Evolutionary conservation across 2,329 filamentous ascomycete genomes (phyloP).

Genomic region (Scytalidium sp.): DNA sequence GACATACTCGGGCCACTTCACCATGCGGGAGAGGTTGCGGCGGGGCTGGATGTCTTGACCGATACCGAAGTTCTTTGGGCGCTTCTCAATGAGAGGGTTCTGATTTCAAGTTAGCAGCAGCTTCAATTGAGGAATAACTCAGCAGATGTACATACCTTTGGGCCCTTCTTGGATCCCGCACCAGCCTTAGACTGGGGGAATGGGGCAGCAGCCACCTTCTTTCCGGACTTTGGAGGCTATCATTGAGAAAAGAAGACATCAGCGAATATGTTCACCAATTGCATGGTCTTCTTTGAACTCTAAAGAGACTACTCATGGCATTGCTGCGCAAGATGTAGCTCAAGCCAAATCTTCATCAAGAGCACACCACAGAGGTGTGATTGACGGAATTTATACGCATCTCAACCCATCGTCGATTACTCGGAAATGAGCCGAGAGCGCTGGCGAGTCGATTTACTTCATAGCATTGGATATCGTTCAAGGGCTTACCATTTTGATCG

Average conservation of each 20-base stretch:
- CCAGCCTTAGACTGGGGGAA: slow-evolving; percentile 93
- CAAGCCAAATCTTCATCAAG: slow-evolving; percentile 63
- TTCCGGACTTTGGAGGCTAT: slow-evolving; percentile 97
- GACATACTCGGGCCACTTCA: slow-evolving; percentile 99
- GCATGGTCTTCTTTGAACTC: slow-evolving; percentile 83
- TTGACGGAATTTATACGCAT: slow-evolving; percentile 25
- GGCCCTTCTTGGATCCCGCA: slow-evolving; percentile 79
- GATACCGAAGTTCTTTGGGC: slow-evolving; percentile 95
- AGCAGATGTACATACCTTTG: slow-evolving; percentile 73
- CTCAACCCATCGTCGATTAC: slow-evolving; percentile 29
- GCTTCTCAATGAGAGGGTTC: slow-evolving; percentile 99
- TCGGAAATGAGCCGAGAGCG: slow-evolving; percentile 33
- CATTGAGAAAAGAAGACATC: slow-evolving; percentile 99
- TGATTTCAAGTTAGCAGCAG: slow-evolving; percentile 38
- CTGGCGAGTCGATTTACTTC: slow-evolving; percentile 27
- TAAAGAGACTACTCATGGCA: slow-evolving; percentile 64
- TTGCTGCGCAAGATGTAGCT: slow-evolving; percentile 42
- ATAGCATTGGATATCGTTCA: slow-evolving; percentile 27
- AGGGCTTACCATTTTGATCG: slow-evolving; percentile 61
- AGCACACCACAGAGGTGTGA: slow-evolving; percentile 24
- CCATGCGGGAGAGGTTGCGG: slow-evolving; percentile 96
- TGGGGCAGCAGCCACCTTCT: slow-evolving; percentile 96
- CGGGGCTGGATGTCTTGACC: slow-evolving; percentile 98
- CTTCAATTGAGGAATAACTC: slow-evolving; percentile 6
- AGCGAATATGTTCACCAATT: slow-evolving; percentile 76